Evolutionary conservation across 176 grass and related monocot genomes (phyloP).

Genomic region (Guadua angustifolia): DNA sequence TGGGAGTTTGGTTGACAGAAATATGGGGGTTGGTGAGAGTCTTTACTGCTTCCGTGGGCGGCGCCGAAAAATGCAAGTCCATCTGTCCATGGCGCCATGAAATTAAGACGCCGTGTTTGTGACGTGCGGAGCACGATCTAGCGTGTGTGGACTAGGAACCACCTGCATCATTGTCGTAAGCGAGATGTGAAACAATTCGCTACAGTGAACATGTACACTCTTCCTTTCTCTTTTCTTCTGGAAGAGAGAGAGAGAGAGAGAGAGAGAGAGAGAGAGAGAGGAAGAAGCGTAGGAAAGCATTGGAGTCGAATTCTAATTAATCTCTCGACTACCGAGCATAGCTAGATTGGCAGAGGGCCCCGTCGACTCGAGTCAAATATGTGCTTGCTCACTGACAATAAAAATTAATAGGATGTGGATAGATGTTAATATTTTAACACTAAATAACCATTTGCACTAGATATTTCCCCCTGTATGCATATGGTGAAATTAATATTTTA

Average conservation of each 20-base stretch:
- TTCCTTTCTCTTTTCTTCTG: background rate
- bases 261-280: too few relatives aligned
- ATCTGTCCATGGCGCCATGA: background rate
- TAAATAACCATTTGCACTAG: too few relatives aligned
- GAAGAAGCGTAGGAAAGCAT: background rate
- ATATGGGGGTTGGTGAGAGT: background rate
- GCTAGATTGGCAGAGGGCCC: too few relatives aligned
- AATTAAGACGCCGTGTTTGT: background rate
- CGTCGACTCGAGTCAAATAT: too few relatives aligned
- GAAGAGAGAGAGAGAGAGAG: background rate
- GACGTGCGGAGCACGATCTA: too few relatives aligned
- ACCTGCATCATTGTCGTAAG: background rate
- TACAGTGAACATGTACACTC: background rate
- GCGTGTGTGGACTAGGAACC: background rate
- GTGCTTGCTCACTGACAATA: too few relatives aligned
- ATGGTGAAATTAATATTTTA: too few relatives aligned
- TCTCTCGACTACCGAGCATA: too few relatives aligned
- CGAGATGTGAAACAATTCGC: background rate
- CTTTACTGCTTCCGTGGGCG: too few relatives aligned
- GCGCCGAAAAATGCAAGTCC: background rate
- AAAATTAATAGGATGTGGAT: too few relatives aligned
- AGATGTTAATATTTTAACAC: too few relatives aligned
- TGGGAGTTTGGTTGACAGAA: background rate
- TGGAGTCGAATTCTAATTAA: background rate
- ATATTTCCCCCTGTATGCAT: too few relatives aligned